Evolutionary conservation across 441 rosid species (phyloP), one percentile per base, ranked within the genome.

Genomic region (Gossypium gossypioides): DNA sequence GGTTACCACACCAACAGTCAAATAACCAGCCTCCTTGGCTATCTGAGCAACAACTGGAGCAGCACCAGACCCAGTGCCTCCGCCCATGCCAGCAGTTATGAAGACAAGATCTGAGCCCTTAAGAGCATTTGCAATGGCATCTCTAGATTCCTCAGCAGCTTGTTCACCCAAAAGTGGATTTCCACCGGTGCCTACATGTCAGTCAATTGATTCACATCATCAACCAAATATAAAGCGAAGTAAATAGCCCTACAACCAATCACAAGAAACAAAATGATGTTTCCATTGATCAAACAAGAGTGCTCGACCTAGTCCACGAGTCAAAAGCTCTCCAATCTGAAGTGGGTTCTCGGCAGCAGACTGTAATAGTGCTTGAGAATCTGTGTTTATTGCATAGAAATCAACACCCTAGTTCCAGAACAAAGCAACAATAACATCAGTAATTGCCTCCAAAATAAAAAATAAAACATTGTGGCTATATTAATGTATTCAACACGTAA

Each of bases 51-150:
- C 97, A 21, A 94, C 96, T 19, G 99, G 99, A 32, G 99, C 99
- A 88, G 99, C 99, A 75, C 99, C 99, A 7, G 99, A 94, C 4
- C 99, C 99, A 29, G 99, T 94, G 27, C 99, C 99, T 78, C 99
- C 99, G 79, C 99, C 99, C 99, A 94, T 94, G 80, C 99, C 99
- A 37, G 97, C 97, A 15, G 99, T 90, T 59, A 94, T 83, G 80
- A 94, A 94, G 81, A 94, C 97, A 82, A 94, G 97, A 81, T 94
- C 99, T 48, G 99, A 94, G 48, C 99, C 99, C 80, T 90, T 94
- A 4, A 94, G 97, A 68, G 97, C 87, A 85, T 82, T 83, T 34
- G 96, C 91, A 65, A 94, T 94, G 24, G 85, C 86, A 42, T 94
- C 99, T 80, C 80, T 90, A 40, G 99, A 94, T 80, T 94, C 99